Base-by-base conservation (phyloP, 495 filamentous ascomycete species). In the Acidomyces sp. region DNA sequence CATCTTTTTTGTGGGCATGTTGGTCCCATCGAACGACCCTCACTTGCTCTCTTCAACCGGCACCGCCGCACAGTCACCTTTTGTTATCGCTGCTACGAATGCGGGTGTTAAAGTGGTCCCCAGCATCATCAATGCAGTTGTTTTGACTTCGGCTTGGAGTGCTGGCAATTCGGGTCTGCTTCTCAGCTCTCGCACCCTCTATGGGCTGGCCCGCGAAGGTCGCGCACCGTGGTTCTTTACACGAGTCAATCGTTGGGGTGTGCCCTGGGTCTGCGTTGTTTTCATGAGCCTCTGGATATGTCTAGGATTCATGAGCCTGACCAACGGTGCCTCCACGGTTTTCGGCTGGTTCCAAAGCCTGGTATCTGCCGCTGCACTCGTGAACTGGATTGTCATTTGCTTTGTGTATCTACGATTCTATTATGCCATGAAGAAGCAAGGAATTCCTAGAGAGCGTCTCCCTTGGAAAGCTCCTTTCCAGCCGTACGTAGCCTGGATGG, bases 101-200 rank as follows among this genome's bases (percentile, higher is more conserved):
- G 76, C 79, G 2, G 66, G 72, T 10, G 77, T 90, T 42, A 65
- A 66, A 13, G 70, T 69, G 10, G 67, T 87, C 7, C 73, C 72
- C 2, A 71, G 73, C 27, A 75, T 85, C 47, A 75, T 90, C 59
- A 90, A 87, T 58, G 82, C 75, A 7, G 70, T 77, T 26, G 73
- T 84, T 35, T 58, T 84, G 25, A 76, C 70, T 34, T 71, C 75
- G 0, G 77, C 75, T 5, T 71, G 71, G 53, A 81, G 77, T 3
- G 69, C 75, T 0, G 80, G 72, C 36, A 90, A 90, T 52, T 75
- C 79, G 2, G 85, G 80, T 65, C 65, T 85, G 36, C 86, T 83
- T 61, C 81, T 77, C 20, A 80, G 77, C 12, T 78, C 74, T 0
- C 73, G 83, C 15, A 77, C 77, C 38, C 67, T 87, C 6, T 81